Evolutionary conservation across 352 stramenopile genomes (phyloP).

Genomic region (Phytophthora macrochlamydospora): DNA sequence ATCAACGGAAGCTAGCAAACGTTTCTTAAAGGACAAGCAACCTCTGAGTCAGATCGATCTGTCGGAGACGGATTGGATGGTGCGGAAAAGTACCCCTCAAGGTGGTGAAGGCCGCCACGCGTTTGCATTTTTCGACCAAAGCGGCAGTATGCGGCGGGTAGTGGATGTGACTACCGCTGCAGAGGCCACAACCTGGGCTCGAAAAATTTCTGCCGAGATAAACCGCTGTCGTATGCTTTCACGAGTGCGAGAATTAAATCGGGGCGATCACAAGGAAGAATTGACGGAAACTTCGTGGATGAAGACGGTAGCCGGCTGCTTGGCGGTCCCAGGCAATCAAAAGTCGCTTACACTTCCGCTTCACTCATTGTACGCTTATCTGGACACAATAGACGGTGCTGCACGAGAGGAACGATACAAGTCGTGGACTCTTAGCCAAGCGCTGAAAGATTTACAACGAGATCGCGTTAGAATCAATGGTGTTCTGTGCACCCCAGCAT

Average conservation of each 20-base stretch:
- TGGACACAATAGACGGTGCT: slow-evolving; percentile 41
- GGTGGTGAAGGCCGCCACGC: slow-evolving; percentile 50
- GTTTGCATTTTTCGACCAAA: slow-evolving; percentile 71
- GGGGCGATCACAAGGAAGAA: slow-evolving; percentile 1
- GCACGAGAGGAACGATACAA: slow-evolving; percentile 49
- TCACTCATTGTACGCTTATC: slow-evolving; percentile 55
- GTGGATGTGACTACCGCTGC: slow-evolving; percentile 50
- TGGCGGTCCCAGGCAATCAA: slow-evolving; percentile 8
- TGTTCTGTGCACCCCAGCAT: slow-evolving; percentile 34
- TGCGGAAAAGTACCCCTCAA: slow-evolving; percentile 40
- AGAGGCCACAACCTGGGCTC: slow-evolving; percentile 52
- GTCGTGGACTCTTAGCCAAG: slow-evolving; percentile 58
- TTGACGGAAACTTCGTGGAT: slow-evolving; percentile 13
- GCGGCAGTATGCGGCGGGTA: slow-evolving; percentile 48
- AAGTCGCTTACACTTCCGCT: slow-evolving; percentile 43
- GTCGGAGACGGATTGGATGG: slow-evolving; percentile 45
- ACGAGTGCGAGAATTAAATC: slow-evolving; percentile 27
- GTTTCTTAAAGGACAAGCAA: slow-evolving; percentile 48
- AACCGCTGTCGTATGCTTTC: slow-evolving; percentile 34
- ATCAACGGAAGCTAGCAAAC: slow-evolving; percentile 37
- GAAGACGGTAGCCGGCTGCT: slow-evolving; percentile 14
- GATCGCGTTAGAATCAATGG: slow-evolving; percentile 68
- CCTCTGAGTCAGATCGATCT: slow-evolving; percentile 56
- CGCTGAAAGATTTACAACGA: slow-evolving; percentile 69
- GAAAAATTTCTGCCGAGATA: slow-evolving; percentile 50